Evolutionary conservation across 495 filamentous ascomycete genomes (phyloP).

Genomic region (Lepidopterella palustris): DNA sequence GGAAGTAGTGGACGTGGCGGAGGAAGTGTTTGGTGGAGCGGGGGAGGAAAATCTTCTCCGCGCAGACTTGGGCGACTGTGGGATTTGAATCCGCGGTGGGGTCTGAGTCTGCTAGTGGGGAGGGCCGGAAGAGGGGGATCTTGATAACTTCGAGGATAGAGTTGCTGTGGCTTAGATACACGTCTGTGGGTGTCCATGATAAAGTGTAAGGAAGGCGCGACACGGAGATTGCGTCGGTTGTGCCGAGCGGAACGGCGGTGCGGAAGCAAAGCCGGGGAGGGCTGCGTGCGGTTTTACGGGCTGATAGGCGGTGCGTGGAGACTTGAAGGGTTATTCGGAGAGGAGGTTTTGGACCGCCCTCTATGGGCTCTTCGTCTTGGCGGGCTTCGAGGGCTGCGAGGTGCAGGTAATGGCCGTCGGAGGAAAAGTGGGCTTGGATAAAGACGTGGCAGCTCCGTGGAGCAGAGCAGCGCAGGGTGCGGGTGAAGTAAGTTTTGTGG

Average conservation of each 20-base stretch:
- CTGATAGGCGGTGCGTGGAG: constrained; percentile 3
- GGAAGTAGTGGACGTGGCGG: neutral
- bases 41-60: neutral
- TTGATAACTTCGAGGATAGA: neutral
- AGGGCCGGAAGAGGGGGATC: constrained; percentile 1
- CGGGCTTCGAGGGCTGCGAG: constrained; percentile 1
- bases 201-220: neutral
- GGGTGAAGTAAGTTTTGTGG: constrained; percentile 3
- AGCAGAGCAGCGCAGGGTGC: neutral
- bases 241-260: neutral
- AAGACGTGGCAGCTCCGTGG: constrained; percentile 3
- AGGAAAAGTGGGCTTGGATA: neutral
- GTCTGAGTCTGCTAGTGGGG: no score
- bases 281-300: constrained; percentile 1
- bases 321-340: neutral
- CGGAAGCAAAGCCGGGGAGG: neutral
- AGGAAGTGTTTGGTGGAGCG: neutral
- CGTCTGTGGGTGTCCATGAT: neutral
- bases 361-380: neutral
- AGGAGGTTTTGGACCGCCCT: neutral
- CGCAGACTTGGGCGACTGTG: neutral
- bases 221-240: neutral
- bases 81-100: neutral
- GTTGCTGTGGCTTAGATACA: neutral
- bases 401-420: neutral